Conservation (phyloP, 805 yeast genomes). For the Yarrowia sp. region DNA sequence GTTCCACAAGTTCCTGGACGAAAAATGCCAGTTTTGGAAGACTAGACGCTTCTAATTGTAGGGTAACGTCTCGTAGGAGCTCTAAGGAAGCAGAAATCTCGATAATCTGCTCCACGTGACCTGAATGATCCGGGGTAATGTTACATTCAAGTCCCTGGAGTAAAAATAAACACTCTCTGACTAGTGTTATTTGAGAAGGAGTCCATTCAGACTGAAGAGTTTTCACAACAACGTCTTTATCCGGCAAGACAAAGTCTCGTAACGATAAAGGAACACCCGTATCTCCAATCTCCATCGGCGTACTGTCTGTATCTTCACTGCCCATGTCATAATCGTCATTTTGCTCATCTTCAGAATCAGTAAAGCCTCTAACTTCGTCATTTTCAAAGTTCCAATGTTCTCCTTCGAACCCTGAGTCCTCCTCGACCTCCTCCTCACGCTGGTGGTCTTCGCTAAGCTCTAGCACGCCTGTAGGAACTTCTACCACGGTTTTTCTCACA, state of each 20-base stretch:
- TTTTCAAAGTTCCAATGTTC: constrained; percentile 16
- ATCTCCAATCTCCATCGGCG: not conserved
- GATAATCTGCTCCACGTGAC: constrained; percentile 18
- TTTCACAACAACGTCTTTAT: not conserved
- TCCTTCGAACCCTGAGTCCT: not conserved
- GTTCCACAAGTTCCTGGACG: not conserved
- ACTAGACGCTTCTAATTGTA: not conserved
- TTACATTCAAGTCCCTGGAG: constrained; percentile 11
- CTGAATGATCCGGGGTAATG: not conserved
- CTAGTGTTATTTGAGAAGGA: not conserved
- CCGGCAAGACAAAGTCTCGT: not conserved
- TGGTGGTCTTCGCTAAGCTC: not conserved
- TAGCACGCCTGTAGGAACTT: not conserved
- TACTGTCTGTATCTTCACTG: not conserved
- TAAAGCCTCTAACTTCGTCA: constrained; percentile 8
- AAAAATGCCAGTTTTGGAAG: not conserved
- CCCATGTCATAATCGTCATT: not conserved
- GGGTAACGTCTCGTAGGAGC: not conserved
- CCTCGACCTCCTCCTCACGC: not conserved
- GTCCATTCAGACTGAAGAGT: not conserved
- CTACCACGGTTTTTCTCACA: not conserved
- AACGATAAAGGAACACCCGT: not conserved
- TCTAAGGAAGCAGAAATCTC: not conserved
- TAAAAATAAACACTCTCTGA: constrained; percentile 8
- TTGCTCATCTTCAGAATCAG: constrained; percentile 8